Evolutionary conservation across 139 green algal species (phyloP), one percentile per base, ranked within the genome.

Genomic region (Marvania coccoides): DNA sequence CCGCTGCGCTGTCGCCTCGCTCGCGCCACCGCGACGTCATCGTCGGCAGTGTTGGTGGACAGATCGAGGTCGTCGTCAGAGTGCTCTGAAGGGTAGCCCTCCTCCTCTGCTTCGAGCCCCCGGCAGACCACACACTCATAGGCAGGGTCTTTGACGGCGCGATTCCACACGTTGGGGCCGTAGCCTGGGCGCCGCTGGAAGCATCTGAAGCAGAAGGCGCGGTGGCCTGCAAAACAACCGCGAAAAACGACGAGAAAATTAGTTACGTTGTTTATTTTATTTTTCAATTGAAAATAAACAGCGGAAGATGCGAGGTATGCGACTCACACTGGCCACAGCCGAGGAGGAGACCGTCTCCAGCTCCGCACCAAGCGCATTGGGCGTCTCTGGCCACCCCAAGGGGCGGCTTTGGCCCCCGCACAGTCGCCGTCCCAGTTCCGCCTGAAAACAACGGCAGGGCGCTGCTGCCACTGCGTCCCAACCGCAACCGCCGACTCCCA

Each of bases 151-250:
- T 58, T 74, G 47, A 74, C 39, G n/a, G 65, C 54, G 3, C 55
- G 39, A 34, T 53, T 75, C 70, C 70, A 77, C 40, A 62, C 67
- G 53, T 75, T 69, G 33, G 72, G 56, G 35, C 70, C 70, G 23
- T 64, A 47, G 12, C 64, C 56, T 3, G 65, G 70, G 14, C 70
- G 58, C 6, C 42, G 53, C 53, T 77, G 66, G 63, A 69, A 77
- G 67, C 70, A 77, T 34, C 67, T 75, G 70, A 75, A 77, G 42
- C 70, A 77, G 53, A 75, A 77, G 55, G 39, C 61, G 58, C 70
- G 58, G 5, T 26, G 56, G 56, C 70, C 72, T 29, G 55, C 14
- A 5, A 10, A 39, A 40, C 47, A 71, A 10, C 48, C 64, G 6
- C 31, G 12, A 29, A 53, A 14, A 24, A 6, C 30, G 55, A 19